phyloP scores from a whole-genome alignment of 2,329 filamentous ascomycete species.

The Beauveria sp. region DNA sequence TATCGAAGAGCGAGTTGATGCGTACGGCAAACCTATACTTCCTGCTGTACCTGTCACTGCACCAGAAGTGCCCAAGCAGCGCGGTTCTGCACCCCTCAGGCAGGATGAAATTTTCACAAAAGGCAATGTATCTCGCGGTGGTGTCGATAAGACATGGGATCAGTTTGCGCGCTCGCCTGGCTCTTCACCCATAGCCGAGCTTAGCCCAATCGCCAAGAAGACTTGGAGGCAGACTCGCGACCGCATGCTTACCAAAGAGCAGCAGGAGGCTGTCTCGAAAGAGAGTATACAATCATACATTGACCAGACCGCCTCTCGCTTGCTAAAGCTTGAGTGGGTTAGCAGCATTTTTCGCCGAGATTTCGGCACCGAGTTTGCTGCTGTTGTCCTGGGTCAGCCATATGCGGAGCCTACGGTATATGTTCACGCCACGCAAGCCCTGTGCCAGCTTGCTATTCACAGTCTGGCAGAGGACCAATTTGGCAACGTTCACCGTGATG shows the following conservation, averaged over 20 bases:
- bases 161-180: constrained; percentile 40
- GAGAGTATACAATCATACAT: constrained; percentile 42
- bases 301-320: constrained; percentile 36
- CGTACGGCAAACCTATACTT: constrained; percentile 41
- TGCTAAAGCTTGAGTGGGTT: constrained; percentile 43
- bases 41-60: constrained; percentile 25
- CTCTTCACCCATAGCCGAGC: constrained; percentile 37
- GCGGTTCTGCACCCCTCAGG: constrained; percentile 33
- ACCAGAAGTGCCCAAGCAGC: constrained; percentile 24
- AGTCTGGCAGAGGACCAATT: constrained; percentile 75
- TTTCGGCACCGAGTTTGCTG: constrained; percentile 56
- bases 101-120: constrained; percentile 39
- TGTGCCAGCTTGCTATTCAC: constrained; percentile 61
- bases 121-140: constrained; percentile 31
- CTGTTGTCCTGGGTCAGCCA: constrained; percentile 65
- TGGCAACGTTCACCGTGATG: constrained; percentile 78
- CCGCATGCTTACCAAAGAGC: constrained; percentile 42
- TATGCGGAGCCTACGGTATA: constrained; percentile 62
- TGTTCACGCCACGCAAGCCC: constrained; percentile 61
- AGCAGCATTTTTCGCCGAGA: constrained; percentile 64
- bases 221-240: constrained; percentile 40
- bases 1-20: constrained; percentile 60
- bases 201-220: constrained; percentile 45
- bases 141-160: constrained; percentile 38
- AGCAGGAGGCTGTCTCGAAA: constrained; percentile 45